Conservation (phyloP, 2,329 filamentous ascomycete genomes). For the Verruconis gallopava region DNA sequence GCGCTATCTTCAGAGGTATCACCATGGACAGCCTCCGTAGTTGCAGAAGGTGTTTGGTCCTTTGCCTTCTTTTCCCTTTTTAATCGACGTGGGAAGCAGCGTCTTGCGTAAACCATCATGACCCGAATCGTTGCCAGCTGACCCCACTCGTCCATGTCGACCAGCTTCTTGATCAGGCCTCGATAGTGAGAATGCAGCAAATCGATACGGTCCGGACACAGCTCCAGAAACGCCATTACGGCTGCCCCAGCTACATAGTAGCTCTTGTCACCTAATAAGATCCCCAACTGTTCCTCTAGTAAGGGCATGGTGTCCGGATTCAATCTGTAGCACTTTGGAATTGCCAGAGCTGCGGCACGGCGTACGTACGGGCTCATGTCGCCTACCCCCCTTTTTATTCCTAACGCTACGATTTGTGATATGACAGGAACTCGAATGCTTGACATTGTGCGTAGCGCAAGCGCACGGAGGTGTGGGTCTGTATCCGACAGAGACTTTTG, state of each 20-base stretch:
- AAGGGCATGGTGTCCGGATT: slow-evolving; percentile 78
- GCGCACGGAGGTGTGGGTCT: slow-evolving; percentile 78
- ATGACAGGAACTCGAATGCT: slow-evolving; percentile 95
- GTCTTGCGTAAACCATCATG: slow-evolving; percentile 72
- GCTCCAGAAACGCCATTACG: slow-evolving; percentile 74
- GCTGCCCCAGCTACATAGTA: slow-evolving; percentile 96
- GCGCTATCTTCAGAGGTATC: slow-evolving; percentile 23
- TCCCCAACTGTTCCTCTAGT: slow-evolving; percentile 67
- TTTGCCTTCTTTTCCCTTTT: slow-evolving; percentile 50
- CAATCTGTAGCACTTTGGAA: slow-evolving; percentile 88
- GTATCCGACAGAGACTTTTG: slow-evolving; percentile 92
- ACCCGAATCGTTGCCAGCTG: slow-evolving; percentile 73
- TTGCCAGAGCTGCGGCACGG: slow-evolving; percentile 82
- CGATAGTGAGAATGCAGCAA: slow-evolving; percentile 86
- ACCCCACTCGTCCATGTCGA: slow-evolving; percentile 99
- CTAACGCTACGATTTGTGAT: slow-evolving; percentile 89
- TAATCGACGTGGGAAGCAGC: slow-evolving; percentile 67
- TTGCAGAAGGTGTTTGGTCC: slow-evolving; percentile 55
- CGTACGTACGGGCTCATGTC: slow-evolving; percentile 94
- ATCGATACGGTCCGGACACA: slow-evolving; percentile 79
- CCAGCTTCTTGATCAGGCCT: slow-evolving; percentile 70
- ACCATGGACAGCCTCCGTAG: slow-evolving; percentile 25
- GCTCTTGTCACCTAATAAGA: slow-evolving; percentile 75
- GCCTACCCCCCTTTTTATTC: slow-evolving; percentile 82
- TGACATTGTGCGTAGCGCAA: slow-evolving; percentile 93